These are phyloP conservation scores for Neurospora tetraspora DNA, from an alignment of 495 filamentous ascomycete species.

Conservation along the genomic window DNA sequence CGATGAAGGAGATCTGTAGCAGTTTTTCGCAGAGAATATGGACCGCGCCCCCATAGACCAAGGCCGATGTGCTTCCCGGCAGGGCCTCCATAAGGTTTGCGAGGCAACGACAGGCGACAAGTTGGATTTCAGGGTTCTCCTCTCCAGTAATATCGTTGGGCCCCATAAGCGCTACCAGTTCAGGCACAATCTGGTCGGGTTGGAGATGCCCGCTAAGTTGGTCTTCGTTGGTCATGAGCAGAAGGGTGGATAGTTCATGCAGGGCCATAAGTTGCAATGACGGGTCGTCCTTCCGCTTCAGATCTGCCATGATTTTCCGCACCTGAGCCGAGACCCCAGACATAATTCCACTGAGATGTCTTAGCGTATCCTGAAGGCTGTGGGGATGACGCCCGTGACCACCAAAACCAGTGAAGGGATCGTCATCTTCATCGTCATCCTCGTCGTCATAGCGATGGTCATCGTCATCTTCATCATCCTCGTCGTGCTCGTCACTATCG, in stretches of 20 bases:
- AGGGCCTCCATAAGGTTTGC: constrained; percentile 98
- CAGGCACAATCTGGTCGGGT: constrained; percentile 90
- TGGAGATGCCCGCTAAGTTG: constrained; percentile 93
- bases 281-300: constrained; percentile 79
- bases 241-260: constrained; percentile 84
- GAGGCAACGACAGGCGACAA: constrained; percentile 89
- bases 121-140: constrained; percentile 96
- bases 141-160: constrained; percentile 73
- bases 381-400: constrained; percentile 48
- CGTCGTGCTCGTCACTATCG: constrained; percentile 41
- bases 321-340: constrained; percentile 70
- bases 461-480: constrained; percentile 39
- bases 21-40: constrained; percentile 90
- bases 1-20: constrained; percentile 89
- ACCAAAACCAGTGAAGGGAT: constrained; percentile 72
- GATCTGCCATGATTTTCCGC: constrained; percentile 71
- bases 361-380: constrained; percentile 69
- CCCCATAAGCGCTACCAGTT: constrained; percentile 86
- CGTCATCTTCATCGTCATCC: constrained; percentile 59
- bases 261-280: constrained; percentile 86
- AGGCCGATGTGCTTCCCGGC: constrained; percentile 82
- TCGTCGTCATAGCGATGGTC: constrained; percentile 39
- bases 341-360: constrained; percentile 85
- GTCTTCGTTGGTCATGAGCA: constrained; percentile 92
- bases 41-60: constrained; percentile 93